Base-by-base conservation (phyloP, 441 rosid genomes). In the Croton setiger region DNA sequence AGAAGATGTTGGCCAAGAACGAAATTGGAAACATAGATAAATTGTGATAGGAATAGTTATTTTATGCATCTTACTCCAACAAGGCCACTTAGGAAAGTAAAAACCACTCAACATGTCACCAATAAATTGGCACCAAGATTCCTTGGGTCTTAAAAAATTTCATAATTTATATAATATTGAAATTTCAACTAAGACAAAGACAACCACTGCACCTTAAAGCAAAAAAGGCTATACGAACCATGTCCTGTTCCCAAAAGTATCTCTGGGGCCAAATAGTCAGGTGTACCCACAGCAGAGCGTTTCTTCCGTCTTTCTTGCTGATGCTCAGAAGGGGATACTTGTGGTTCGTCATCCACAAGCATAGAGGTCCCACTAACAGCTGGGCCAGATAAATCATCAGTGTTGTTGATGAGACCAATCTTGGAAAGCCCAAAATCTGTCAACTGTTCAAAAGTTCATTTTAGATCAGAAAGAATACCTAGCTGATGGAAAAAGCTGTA, bases 181-280 rank as follows among this genome's bases (percentile, higher is more conserved):
- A 64, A 60, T 59, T 58, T 53, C 53, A 78, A 18, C 53, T 41
- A 76, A 56, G 55, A 35, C 21, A 57, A 43, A 61, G 76, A 75
- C 61, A 68, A 67, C 64, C 36, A 73, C 55, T 57, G 75, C 67
- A 81, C 68, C 81, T 70, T 75, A 68, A 65, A 68, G 23, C 31
- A 59, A 39, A 71, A 64, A 68, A 68, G 66, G 79, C 69, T 73
- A 82, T 87, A 87, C 86, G 68, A 78, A 96, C 99, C 99, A 81
- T 96, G 98, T 77, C 99, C 98, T 49, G 97, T 96, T 81, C 99
- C 99, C 80, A 96, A 76, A 74, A 96, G 98, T 70, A 96, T 93
- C 83, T 96, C 99, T 51, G 99, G 99, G n/a, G 99, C 99, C 92
- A 96, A 84, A 80, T 96, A 96, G 83, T 96, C 99, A 35, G 99